Evolutionary conservation across 768 basidiomycete species (phyloP).

Genomic region (Pisolithus tinctorius): DNA sequence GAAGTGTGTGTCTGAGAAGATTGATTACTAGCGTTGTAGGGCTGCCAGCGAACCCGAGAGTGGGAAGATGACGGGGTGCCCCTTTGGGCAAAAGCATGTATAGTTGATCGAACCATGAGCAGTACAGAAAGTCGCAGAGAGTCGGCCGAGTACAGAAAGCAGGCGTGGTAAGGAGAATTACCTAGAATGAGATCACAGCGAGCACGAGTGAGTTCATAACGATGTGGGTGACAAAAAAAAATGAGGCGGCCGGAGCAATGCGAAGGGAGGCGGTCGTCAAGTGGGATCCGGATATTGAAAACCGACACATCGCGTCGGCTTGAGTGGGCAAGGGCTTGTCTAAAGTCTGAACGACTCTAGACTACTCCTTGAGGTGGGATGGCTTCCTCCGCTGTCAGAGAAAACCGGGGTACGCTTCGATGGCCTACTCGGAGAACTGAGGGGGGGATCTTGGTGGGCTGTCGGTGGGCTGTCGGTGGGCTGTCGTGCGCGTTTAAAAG

Average conservation of each 20-base stretch:
- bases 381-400: constrained; percentile 14
- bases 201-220: constrained; percentile 27
- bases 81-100: constrained; percentile 61
- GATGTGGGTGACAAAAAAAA: constrained; percentile 12
- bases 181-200: constrained; percentile 31
- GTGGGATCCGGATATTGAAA: constrained; percentile 20
- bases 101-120: constrained; percentile 28
- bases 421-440: not conserved
- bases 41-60: constrained; percentile 74
- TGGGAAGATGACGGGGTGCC: constrained; percentile 58
- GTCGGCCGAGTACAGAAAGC: constrained; percentile 3
- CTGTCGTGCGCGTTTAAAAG: constrained; percentile 1
- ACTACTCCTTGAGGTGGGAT: constrained; percentile 27
- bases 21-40: constrained; percentile 48
- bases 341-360: constrained; percentile 39
- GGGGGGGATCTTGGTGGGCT: not conserved
- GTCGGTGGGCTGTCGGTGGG: not conserved
- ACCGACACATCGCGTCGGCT: constrained; percentile 35
- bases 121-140: constrained; percentile 14
- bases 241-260: constrained; percentile 5
- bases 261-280: constrained; percentile 10
- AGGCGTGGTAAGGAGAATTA: constrained; percentile 8
- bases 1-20: constrained; percentile 31
- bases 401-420: constrained; percentile 13
- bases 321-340: constrained; percentile 19